A percentile compares a stretch with the other conserved stretches of the same genome.
These are phyloP conservation scores for Teratosphaeria pseudoeucalypti DNA, from an alignment of 2,329 filamentous ascomycete genomes.

Conservation along the genomic window DNA sequence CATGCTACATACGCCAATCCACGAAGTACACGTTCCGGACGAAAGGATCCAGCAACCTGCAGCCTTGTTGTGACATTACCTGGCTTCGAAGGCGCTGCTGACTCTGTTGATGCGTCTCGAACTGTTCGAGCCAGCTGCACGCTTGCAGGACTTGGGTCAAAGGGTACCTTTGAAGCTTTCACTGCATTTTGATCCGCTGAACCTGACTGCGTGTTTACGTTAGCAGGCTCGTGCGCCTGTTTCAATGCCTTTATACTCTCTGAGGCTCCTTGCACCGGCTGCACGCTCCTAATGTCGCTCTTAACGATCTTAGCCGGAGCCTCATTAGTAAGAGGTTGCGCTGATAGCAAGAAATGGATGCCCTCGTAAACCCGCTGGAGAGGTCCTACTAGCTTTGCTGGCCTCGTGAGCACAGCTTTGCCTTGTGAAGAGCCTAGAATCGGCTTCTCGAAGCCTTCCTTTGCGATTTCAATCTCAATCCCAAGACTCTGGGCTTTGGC, in stretches of 20 bases:
- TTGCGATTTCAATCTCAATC: neutral
- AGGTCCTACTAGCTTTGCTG: neutral
- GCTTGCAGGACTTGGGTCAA: neutral
- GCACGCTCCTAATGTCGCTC: neutral
- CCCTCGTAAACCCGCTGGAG: neutral
- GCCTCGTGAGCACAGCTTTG: neutral
- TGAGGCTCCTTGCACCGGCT: neutral
- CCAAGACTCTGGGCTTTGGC: neutral
- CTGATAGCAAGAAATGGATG: neutral
- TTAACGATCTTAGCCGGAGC: neutral
- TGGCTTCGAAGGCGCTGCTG: neutral
- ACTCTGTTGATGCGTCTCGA: neutral
- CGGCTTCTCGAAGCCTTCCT: neutral
- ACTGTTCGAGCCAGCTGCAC: neutral
- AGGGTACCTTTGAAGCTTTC: neutral
- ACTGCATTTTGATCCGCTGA: neutral
- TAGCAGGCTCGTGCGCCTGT: neutral
- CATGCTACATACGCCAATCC: neutral
- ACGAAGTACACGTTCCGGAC: neutral
- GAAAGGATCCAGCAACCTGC: neutral
- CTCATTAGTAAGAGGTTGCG: neutral
- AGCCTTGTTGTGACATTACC: neutral
- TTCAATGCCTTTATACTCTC: no score
- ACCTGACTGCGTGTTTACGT: neutral
- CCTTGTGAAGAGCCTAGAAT: neutral